These are phyloP conservation scores for Urtica urens DNA, from an alignment of 306 rosid genomes.

Conservation along the genomic window DNA sequence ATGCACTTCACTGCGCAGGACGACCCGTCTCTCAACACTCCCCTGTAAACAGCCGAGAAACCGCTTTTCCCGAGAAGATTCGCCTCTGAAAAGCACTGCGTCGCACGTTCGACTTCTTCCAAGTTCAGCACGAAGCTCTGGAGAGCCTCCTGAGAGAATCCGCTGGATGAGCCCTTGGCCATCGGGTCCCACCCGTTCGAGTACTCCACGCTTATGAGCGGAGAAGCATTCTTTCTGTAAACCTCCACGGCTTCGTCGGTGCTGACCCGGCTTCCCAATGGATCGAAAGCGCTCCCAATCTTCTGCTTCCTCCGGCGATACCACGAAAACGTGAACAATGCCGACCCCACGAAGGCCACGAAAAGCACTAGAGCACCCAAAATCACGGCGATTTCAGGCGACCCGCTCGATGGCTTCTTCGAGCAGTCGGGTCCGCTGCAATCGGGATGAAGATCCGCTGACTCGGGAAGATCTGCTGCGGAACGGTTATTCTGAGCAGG, in stretches of 20 bases:
- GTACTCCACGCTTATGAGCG: constrained; percentile 44
- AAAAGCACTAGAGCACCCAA: constrained; percentile 39
- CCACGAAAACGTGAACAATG: constrained; percentile 25
- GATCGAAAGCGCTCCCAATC: constrained; percentile 27
- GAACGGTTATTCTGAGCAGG: constrained; percentile 30
- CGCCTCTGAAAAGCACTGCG: constrained; percentile 37
- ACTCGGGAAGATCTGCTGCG: constrained; percentile 39
- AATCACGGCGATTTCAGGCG: constrained; percentile 37
- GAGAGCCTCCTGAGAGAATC: constrained; percentile 38
- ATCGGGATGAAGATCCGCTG: constrained; percentile 28
- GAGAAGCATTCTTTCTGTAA: constrained; percentile 24
- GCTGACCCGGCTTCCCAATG: constrained; percentile 25
- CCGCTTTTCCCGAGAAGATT: constrained; percentile 52
- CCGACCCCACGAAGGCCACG: constrained; percentile 21
- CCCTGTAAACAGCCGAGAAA: constrained; percentile 48
- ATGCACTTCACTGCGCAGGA: constrained; percentile 58
- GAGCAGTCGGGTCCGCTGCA: constrained; percentile 38
- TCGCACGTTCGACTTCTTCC: constrained; percentile 42
- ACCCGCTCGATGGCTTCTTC: constrained; percentile 31
- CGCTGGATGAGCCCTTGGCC: constrained; percentile 33
- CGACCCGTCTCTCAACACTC: constrained; percentile 65
- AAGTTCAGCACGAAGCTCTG: constrained; percentile 37
- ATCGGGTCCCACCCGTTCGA: constrained; percentile 47
- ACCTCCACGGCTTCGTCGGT: constrained; percentile 31
- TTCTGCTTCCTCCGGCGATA: constrained; percentile 28